phyloP scores from a whole-genome alignment of 2,329 filamentous ascomycete species.

The Penicillium verrucosum region DNA sequence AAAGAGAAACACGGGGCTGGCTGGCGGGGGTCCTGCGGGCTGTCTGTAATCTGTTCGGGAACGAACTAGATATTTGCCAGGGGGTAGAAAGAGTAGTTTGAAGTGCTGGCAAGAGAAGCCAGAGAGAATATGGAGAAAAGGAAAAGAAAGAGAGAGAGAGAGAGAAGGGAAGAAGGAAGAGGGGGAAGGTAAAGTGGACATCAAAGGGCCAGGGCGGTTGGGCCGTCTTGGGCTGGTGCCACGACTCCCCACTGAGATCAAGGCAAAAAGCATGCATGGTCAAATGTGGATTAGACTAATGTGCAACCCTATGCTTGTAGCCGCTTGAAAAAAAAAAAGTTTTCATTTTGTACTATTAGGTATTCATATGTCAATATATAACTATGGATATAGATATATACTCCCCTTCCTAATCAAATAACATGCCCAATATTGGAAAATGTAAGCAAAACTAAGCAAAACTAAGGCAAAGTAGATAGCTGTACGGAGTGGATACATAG shows the following conservation, averaged over 20 bases:
- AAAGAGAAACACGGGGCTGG: slow-evolving; percentile 4
- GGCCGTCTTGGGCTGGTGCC: slow-evolving; percentile 44
- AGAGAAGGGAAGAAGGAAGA: slow-evolving; percentile 14
- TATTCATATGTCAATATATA: neutral
- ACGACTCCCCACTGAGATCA: slow-evolving; percentile 38
- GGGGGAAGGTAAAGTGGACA: slow-evolving; percentile 34
- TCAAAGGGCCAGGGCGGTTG: slow-evolving; percentile 29
- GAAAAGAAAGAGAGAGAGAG: slow-evolving; percentile 2
- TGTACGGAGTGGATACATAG: neutral
- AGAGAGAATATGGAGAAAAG: slow-evolving; percentile 6
- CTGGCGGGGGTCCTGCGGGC: neutral
- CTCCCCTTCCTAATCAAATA: neutral
- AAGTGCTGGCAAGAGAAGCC: neutral
- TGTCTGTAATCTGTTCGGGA: slow-evolving; percentile 1
- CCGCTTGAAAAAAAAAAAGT: slow-evolving; percentile 7
- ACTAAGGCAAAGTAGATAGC: neutral
- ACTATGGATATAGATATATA: neutral
- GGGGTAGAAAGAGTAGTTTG: neutral
- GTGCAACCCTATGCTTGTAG: slow-evolving; percentile 18
- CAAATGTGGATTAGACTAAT: slow-evolving; percentile 29
- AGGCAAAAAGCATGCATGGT: slow-evolving; percentile 30
- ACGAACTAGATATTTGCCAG: neutral
- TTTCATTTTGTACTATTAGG: neutral
- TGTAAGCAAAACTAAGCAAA: neutral
- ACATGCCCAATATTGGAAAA: neutral